Conservation (phyloP, 495 filamentous ascomycete genomes). For the Xylaria acuta region DNA sequence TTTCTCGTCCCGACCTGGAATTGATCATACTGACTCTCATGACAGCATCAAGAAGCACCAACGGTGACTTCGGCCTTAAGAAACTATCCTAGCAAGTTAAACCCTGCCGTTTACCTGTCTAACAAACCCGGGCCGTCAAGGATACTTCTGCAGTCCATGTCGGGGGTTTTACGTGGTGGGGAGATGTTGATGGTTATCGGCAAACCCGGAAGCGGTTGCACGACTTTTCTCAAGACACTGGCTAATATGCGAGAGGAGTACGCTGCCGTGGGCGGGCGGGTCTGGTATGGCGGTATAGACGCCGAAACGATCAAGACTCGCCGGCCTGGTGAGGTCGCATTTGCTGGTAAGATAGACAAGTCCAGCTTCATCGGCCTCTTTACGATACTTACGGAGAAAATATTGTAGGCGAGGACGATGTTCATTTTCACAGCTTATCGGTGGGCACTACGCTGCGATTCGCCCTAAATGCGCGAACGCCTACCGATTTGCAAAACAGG, state of each 20-base stretch:
- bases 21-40: neutral
- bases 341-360: neutral
- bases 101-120: neutral
- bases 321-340: neutral
- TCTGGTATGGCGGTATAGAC: neutral
- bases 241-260: slow-evolving; percentile 75
- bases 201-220: slow-evolving; percentile 76
- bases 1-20: neutral
- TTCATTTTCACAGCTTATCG: slow-evolving; percentile 3
- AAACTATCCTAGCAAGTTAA: neutral
- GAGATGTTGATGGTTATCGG: slow-evolving; percentile 85
- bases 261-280: neutral
- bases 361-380: neutral
- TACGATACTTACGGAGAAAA: neutral
- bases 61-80: neutral
- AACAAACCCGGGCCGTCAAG: neutral
- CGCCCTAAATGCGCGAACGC: neutral
- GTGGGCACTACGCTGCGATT: neutral
- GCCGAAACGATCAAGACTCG: neutral
- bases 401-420: neutral
- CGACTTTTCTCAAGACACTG: slow-evolving; percentile 80
- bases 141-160: neutral
- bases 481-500: neutral
- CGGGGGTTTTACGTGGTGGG: slow-evolving; percentile 44
- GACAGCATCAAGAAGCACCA: neutral